A percentile compares a stretch with the other conserved stretches of the same genome.
Evolutionary conservation across 306 rosid species (phyloP).

Genomic region (Fagus crenata): DNA sequence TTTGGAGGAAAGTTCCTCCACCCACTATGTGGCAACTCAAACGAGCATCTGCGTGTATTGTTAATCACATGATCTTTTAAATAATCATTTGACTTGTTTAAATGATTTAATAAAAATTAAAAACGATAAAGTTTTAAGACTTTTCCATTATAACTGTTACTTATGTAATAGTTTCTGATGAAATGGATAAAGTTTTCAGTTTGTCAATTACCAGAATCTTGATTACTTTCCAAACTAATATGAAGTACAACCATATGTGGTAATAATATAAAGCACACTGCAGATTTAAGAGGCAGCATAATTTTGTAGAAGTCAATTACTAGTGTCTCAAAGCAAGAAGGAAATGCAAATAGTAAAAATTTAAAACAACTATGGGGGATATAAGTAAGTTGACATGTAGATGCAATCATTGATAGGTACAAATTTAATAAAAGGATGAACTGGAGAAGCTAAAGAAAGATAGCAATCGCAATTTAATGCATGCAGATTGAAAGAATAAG

Average conservation of each 20-base stretch:
- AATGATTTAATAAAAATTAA: too few species aligned
- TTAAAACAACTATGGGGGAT: background rate
- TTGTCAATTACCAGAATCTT: background rate
- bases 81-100: too few species aligned
- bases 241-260: background rate
- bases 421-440: background rate
- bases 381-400: background rate
- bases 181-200: background rate
- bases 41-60: too few species aligned
- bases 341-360: background rate
- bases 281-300: background rate
- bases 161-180: background rate
- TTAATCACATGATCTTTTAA: too few species aligned
- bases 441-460: slow-evolving; percentile 24
- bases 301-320: background rate
- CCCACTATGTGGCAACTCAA: too few species aligned
- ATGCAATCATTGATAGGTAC: background rate
- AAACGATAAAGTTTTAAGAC: too few species aligned
- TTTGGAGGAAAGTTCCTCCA: too few species aligned
- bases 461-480: background rate
- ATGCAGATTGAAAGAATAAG: background rate
- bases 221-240: too few species aligned
- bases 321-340: background rate
- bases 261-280: background rate
- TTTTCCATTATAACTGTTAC: background rate